Conservation (phyloP, 169 alveolate genomes). For the Perkinsus marinus region DNA sequence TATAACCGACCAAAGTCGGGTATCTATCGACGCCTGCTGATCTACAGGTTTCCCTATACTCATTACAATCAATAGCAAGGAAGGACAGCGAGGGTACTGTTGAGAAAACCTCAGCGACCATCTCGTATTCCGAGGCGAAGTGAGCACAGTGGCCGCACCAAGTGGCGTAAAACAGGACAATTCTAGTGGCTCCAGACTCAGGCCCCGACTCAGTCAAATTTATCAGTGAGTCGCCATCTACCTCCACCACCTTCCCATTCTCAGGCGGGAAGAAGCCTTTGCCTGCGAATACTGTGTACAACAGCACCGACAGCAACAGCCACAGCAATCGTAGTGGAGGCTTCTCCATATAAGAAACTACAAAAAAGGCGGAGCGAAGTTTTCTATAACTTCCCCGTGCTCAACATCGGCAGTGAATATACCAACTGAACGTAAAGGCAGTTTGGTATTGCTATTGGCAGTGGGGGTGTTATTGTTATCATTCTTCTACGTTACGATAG, state of each 20-base stretch:
- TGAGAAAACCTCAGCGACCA: constrained; percentile 1
- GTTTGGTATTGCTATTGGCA: too few species aligned
- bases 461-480: neutral
- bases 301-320: neutral
- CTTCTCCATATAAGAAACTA: neutral
- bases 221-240: neutral
- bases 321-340: too few species aligned
- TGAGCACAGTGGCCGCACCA: constrained; percentile 57
- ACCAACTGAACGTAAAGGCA: neutral
- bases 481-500: neutral
- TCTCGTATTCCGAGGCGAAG: constrained; percentile 28
- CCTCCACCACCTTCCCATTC: neutral
- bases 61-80: neutral
- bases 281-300: neutral
- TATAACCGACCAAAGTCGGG: neutral
- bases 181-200: neutral
- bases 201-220: neutral
- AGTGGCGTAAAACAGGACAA: constrained; percentile 72
- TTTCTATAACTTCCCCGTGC: neutral
- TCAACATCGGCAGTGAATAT: neutral
- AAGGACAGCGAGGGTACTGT: neutral
- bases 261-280: neutral
- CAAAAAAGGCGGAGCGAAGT: neutral
- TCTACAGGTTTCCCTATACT: neutral
- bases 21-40: neutral